Evolutionary conservation across 1,284 basidiomycete genomes (phyloP).

Genomic region (Hypsizygus ulmarius): DNA sequence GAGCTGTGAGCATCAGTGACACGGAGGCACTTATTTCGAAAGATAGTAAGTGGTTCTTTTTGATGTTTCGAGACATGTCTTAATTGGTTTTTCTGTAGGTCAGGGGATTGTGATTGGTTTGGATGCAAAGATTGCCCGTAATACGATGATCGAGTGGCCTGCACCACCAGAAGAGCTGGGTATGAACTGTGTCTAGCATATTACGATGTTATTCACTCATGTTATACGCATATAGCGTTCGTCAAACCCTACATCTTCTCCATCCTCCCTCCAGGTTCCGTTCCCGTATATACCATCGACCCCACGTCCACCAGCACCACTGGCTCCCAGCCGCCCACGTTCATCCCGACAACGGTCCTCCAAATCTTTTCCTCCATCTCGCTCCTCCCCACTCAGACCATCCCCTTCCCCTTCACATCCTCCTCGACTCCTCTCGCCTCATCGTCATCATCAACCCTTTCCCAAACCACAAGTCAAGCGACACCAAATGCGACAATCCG

Average conservation of each 20-base stretch:
- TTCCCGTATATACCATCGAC: conserved; percentile 36
- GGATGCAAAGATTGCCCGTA: conserved; percentile 65
- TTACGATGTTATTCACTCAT: not conserved
- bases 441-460: conserved; percentile 16
- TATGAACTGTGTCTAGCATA: conserved; percentile 27
- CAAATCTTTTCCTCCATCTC: conserved; percentile 83
- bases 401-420: conserved; percentile 66
- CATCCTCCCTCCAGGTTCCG: conserved; percentile 66
- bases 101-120: conserved; percentile 71
- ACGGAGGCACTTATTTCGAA: conserved; percentile 74
- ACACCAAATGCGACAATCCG: conserved; percentile 52
- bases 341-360: conserved; percentile 56
- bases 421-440: conserved; percentile 14
- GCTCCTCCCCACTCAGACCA: conserved; percentile 58
- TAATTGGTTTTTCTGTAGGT: conserved; percentile 40
- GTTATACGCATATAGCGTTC: conserved; percentile 48
- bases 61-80: not conserved
- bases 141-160: conserved; percentile 71
- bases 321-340: conserved; percentile 25
- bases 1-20: conserved; percentile 58
- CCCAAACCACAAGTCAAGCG: conserved; percentile 25
- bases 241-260: conserved; percentile 86
- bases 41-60: conserved; percentile 62
- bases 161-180: conserved; percentile 80
- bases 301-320: conserved; percentile 24